phyloP scores from a whole-genome alignment of 257 asterid genomes.

The Gynochthodes officinalis region DNA sequence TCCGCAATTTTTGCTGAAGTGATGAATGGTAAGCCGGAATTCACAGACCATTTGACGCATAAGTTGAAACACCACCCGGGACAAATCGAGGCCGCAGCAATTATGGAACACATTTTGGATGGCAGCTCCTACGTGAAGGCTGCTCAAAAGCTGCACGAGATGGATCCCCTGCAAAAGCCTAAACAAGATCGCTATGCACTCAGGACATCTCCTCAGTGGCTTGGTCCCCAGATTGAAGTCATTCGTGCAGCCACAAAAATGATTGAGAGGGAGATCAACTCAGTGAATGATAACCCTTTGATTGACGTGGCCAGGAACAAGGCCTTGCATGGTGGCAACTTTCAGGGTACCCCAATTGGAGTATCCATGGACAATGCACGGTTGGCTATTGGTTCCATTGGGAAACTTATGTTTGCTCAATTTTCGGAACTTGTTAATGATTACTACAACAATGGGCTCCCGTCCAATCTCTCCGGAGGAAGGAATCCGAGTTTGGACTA shows the following conservation, averaged over 20 bases:
- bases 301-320: conserved; percentile 51
- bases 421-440: conserved; percentile 47
- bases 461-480: conserved; percentile 44
- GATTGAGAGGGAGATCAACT: conserved; percentile 58
- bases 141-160: conserved; percentile 40
- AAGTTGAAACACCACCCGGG: conserved; percentile 54
- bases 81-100: conserved; percentile 55
- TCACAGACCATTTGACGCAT: conserved; percentile 49
- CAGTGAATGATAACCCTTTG: conserved; percentile 51
- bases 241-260: conserved; percentile 45
- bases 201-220: conserved; percentile 51
- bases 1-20: conserved; percentile 55
- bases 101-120: conserved; percentile 48
- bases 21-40: conserved; percentile 52
- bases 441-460: conserved; percentile 45
- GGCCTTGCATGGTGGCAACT: conserved; percentile 51
- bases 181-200: conserved; percentile 54
- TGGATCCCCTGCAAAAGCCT: conserved; percentile 48
- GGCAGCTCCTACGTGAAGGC: conserved; percentile 42
- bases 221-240: conserved; percentile 52
- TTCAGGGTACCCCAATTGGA: conserved; percentile 53
- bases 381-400: conserved; percentile 46
- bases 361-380: conserved; percentile 53
- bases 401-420: conserved; percentile 46
- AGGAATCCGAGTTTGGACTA: conserved; percentile 52